Percentiles rank a stretch among this genome's conserved stretches.
Conservation (phyloP, 2,329 filamentous ascomycete genomes). For the Cadophora malorum region DNA sequence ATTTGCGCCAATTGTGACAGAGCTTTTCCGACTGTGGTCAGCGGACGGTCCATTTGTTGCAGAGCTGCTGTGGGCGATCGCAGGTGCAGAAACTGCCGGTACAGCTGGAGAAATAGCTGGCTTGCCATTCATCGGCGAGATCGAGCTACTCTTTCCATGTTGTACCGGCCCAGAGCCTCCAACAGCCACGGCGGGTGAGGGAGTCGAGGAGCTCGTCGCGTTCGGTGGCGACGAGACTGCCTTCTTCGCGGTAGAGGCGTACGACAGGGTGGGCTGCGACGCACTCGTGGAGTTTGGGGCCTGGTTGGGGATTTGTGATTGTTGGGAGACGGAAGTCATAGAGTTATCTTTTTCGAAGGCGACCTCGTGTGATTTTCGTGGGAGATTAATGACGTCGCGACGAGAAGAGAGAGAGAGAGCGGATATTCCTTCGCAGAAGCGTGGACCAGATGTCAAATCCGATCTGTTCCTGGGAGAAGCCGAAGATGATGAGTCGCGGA, state of each 20-base stretch:
- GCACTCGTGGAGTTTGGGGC: conserved; percentile 63
- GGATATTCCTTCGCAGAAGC: conserved; percentile 39
- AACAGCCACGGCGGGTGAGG: conserved; percentile 61
- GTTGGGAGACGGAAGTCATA: conserved; percentile 48
- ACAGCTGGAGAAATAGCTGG: conserved; percentile 72
- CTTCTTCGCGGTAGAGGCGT: conserved; percentile 74
- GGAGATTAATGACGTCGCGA: conserved; percentile 43
- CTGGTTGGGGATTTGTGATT: conserved; percentile 47
- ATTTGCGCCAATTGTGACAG: conserved; percentile 88
- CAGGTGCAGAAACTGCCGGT: conserved; percentile 62
- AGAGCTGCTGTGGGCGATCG: conserved; percentile 66
- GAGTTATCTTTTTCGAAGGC: conserved; percentile 40
- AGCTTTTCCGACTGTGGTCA: conserved; percentile 84
- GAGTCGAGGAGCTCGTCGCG: conserved; percentile 62
- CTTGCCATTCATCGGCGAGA: conserved; percentile 87
- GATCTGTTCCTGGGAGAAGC: conserved; percentile 33
- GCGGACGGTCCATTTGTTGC: conserved; percentile 72
- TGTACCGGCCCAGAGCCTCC: conserved; percentile 59
- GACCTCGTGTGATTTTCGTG: conserved; percentile 36
- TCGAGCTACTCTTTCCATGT: conserved; percentile 69
- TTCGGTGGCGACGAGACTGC: conserved; percentile 64
- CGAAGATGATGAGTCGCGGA: conserved; percentile 21
- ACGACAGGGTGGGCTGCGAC: conserved; percentile 63
- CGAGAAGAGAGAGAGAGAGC: conserved; percentile 21
- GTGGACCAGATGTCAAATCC: conserved; percentile 40